Evolutionary conservation across 2,329 filamentous ascomycete genomes (phyloP).

Genomic region (Paecilomyces sp.): DNA sequence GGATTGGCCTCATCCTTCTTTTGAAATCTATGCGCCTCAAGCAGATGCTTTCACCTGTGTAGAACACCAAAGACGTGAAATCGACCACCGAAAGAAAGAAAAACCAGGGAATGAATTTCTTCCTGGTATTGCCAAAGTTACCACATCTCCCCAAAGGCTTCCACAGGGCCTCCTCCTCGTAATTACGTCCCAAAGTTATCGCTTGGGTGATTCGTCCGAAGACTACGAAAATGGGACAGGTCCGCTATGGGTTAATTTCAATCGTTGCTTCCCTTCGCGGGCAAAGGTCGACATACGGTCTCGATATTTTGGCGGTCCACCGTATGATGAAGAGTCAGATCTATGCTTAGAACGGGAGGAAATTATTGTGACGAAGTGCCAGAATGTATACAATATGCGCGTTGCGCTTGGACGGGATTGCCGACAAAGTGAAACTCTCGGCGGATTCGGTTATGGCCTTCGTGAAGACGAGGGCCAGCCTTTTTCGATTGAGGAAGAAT

Average conservation of each 20-base stretch:
- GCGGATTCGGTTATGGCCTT: constrained; percentile 3
- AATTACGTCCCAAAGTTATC: constrained; percentile 4
- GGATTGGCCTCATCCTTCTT: neutral
- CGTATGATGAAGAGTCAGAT: constrained; percentile 1
- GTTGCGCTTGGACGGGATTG: neutral
- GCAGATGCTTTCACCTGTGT: constrained; percentile 7
- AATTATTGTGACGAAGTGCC: constrained; percentile 1
- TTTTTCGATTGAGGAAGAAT: neutral
- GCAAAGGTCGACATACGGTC: neutral
- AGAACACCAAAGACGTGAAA: constrained; percentile 9
- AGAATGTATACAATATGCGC: neutral
- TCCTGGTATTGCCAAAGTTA: constrained; percentile 3
- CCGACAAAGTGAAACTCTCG: neutral
- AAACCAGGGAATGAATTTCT: constrained; percentile 1
- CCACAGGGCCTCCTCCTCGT: constrained; percentile 2
- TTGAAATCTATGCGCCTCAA: constrained; percentile 8
- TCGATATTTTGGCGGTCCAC: neutral
- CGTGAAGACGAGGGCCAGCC: constrained; percentile 2
- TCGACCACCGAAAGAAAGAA: constrained; percentile 3
- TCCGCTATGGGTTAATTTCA: constrained; percentile 2
- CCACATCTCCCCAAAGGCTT: neutral
- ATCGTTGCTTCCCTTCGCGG: constrained; percentile 1
- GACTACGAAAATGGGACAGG: constrained; percentile 1
- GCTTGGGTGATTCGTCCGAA: neutral
- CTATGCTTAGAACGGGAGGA: constrained; percentile 1